Conservation (phyloP, 2,329 filamentous ascomycete genomes). For the Aspergillus sojae region DNA sequence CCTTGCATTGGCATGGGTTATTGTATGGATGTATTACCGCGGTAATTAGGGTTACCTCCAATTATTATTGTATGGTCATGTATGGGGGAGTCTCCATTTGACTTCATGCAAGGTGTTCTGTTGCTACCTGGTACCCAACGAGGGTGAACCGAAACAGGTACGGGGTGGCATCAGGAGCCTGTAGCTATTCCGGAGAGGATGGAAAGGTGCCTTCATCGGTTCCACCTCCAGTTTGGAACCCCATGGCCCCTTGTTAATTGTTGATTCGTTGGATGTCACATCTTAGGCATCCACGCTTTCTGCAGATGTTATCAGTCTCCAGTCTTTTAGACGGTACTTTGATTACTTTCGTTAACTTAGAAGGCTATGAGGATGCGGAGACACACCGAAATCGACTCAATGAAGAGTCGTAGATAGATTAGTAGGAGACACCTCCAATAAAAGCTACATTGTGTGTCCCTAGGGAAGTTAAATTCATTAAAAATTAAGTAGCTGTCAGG, state of each 20-base stretch:
- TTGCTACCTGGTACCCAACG: slow-evolving; percentile 1
- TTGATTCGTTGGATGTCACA: not conserved
- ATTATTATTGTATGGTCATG: slow-evolving; percentile 4
- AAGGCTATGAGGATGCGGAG: not conserved
- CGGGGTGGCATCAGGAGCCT: not conserved
- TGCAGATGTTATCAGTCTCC: not conserved
- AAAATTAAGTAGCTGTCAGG: not conserved
- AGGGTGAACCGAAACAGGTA: not conserved
- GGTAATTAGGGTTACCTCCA: not conserved
- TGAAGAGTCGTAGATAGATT: not conserved
- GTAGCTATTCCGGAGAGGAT: not conserved
- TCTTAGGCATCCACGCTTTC: not conserved
- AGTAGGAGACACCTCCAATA: not conserved
- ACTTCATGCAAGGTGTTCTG: not conserved
- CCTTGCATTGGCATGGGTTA: slow-evolving; percentile 5
- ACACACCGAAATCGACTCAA: not conserved
- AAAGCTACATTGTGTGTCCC: not conserved
- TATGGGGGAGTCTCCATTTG: not conserved
- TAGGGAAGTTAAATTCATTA: not conserved
- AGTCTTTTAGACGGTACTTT: not conserved
- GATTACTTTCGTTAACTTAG: not conserved
- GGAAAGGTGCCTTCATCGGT: not conserved
- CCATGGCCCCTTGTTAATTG: not conserved
- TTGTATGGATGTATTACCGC: slow-evolving; percentile 1
- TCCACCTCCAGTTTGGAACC: slow-evolving; percentile 1